Evolutionary conservation across 2,329 filamentous ascomycete species (phyloP).

Genomic region (Epichloe brachyelytri): DNA sequence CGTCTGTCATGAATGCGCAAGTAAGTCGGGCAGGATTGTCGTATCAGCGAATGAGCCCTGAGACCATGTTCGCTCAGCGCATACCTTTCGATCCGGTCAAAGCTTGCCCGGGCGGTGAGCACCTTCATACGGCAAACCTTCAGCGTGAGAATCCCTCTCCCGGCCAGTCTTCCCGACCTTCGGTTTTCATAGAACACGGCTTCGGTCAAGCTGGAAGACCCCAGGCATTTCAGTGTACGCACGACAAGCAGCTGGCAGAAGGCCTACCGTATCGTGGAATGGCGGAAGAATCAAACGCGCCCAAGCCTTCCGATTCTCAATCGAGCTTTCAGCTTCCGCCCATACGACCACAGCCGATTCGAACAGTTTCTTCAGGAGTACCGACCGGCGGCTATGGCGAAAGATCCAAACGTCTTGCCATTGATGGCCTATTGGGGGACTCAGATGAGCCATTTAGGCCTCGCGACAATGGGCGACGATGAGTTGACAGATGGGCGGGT

Average conservation of each 20-base stretch:
- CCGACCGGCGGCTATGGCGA: constrained; percentile 32
- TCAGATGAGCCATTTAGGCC: constrained; percentile 26
- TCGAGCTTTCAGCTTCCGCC: constrained; percentile 34
- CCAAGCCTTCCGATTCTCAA: background rate
- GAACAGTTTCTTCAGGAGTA: constrained; percentile 8
- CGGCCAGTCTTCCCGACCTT: background rate
- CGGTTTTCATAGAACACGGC: background rate
- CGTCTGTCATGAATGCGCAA: constrained; percentile 31
- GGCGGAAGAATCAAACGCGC: background rate
- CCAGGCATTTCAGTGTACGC: background rate
- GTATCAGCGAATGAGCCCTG: constrained; percentile 18
- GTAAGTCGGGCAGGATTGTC: constrained; percentile 31
- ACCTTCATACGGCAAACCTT: background rate
- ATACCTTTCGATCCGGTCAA: constrained; percentile 35
- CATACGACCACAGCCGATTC: constrained; percentile 28
- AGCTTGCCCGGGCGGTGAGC: constrained; percentile 24
- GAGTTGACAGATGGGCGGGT: background rate
- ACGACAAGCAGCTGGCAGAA: background rate
- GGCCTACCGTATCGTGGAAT: background rate
- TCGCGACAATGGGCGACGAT: constrained; percentile 2
- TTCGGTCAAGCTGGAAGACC: background rate
- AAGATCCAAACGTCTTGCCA: constrained; percentile 42
- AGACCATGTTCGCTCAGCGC: constrained; percentile 27
- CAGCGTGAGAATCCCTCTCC: background rate
- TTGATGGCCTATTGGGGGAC: constrained; percentile 48